These are phyloP conservation scores for Dioscorea dumetorum DNA, from an alignment of 106 monocot species.

Conservation along the genomic window DNA sequence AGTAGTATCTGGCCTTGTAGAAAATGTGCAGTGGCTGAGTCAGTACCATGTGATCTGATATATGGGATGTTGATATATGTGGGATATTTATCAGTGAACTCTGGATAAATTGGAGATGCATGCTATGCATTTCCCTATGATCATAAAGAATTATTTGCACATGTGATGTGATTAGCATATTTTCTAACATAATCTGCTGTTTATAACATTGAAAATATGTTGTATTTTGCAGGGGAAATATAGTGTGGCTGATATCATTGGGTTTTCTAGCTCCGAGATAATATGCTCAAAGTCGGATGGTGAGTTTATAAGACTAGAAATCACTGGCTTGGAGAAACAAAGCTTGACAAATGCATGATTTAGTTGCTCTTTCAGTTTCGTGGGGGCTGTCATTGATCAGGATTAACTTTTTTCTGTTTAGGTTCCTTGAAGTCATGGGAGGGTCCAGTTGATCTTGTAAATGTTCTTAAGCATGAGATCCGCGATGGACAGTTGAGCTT, in stretches of 20 bases:
- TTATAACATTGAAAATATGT: background rate
- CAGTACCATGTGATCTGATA: background rate
- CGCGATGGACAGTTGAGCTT: slow-evolving; percentile 94
- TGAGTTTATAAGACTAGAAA: slow-evolving; percentile 12
- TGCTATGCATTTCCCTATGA: too few species aligned
- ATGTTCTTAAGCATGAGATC: slow-evolving; percentile 80
- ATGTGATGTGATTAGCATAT: too few species aligned
- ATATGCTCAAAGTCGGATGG: slow-evolving; percentile 60
- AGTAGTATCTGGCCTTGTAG: too few species aligned
- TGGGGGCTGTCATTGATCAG: background rate
- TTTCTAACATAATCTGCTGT: background rate
- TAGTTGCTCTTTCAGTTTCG: too few species aligned
- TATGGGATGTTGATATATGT: too few species aligned
- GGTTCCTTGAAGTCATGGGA: slow-evolving; percentile 77
- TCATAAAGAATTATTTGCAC: too few species aligned
- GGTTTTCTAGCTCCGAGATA: slow-evolving; percentile 51
- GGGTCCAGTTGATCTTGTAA: slow-evolving; percentile 77
- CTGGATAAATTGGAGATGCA: too few species aligned
- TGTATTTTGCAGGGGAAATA: slow-evolving; percentile 56
- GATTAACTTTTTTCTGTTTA: slow-evolving; percentile 18
- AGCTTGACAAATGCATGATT: too few species aligned
- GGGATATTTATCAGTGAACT: too few species aligned
- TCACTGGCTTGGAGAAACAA: background rate
- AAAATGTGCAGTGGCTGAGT: too few species aligned
- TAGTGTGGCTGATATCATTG: slow-evolving; percentile 81